Conservation (phyloP, 768 basidiomycete species). For the Termitomyces eurrhizus region DNA sequence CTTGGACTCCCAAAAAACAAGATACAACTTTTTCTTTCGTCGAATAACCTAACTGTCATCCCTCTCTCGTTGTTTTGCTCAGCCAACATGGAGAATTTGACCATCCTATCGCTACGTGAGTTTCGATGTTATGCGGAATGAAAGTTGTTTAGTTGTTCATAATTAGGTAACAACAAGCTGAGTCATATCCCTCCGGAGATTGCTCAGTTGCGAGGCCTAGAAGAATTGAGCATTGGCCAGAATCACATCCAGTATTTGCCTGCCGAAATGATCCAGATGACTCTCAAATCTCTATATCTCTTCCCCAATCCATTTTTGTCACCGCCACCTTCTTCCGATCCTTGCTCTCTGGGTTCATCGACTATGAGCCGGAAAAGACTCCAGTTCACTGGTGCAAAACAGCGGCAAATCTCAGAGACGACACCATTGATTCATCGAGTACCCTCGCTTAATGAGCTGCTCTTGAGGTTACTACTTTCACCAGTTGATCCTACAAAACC, state of each 20-base stretch:
- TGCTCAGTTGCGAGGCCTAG: constrained; percentile 44
- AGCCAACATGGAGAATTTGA: constrained; percentile 43
- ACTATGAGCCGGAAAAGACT: constrained; percentile 5
- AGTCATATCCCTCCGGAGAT: constrained; percentile 63
- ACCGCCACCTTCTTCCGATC: constrained; percentile 14
- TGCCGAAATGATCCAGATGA: constrained; percentile 59
- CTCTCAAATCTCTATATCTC: constrained; percentile 41
- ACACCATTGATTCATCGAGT: constrained; percentile 16
- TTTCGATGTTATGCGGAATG: constrained; percentile 11
- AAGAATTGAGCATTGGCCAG: constrained; percentile 56
- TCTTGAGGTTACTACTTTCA: constrained; percentile 30
- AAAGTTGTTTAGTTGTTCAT: constrained; percentile 13
- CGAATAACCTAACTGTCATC: constrained; percentile 49
- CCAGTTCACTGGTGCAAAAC: not conserved
- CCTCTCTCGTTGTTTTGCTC: constrained; percentile 51
- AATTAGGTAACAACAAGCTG: constrained; percentile 55
- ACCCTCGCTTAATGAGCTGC: constrained; percentile 31
- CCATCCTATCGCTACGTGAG: constrained; percentile 63
- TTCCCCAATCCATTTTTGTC: constrained; percentile 59
- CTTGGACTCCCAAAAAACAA: constrained; percentile 42
- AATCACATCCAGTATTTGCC: constrained; percentile 61
- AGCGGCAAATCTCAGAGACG: constrained; percentile 25
- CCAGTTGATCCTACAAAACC: constrained; percentile 16
- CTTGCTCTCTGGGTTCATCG: constrained; percentile 10
- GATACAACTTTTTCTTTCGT: constrained; percentile 53